Evolutionary conservation across 805 yeast genomes (phyloP).

Genomic region (Cyberlindnera maclurae): DNA sequence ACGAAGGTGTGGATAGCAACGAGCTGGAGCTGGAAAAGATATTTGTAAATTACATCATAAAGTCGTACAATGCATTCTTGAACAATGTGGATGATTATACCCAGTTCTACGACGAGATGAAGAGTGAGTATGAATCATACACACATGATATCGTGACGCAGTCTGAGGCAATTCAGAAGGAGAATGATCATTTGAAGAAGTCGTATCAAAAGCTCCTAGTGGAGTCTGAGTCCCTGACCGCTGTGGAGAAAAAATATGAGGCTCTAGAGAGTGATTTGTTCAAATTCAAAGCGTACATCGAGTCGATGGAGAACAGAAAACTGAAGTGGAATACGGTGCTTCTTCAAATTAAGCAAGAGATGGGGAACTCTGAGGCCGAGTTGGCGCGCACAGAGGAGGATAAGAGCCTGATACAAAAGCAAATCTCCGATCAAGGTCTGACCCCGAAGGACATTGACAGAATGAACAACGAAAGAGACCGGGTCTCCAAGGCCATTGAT

Average conservation of each 20-base stretch:
- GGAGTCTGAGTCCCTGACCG: constrained; percentile 40
- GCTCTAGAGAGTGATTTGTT: constrained; percentile 65
- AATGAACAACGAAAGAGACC: constrained; percentile 55
- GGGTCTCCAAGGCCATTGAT: constrained; percentile 48
- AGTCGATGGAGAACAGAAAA: constrained; percentile 57
- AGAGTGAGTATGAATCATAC: constrained; percentile 44
- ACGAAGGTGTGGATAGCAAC: constrained; percentile 23
- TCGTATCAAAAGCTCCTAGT: constrained; percentile 35
- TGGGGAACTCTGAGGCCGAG: constrained; percentile 36
- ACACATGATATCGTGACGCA: constrained; percentile 43
- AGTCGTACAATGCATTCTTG: constrained; percentile 62
- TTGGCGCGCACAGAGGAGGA: constrained; percentile 34
- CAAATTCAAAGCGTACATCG: constrained; percentile 67
- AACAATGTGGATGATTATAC: constrained; percentile 57
- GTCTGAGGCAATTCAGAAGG: constrained; percentile 32
- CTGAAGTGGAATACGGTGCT: constrained; percentile 56
- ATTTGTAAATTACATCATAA: constrained; percentile 52
- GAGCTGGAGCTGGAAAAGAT: constrained; percentile 35
- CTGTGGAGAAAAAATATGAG: constrained; percentile 47
- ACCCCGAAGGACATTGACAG: constrained; percentile 58
- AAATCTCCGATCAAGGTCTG: constrained; percentile 48
- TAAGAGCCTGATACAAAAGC: constrained; percentile 34
- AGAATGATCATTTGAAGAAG: constrained; percentile 32
- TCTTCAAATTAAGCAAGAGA: constrained; percentile 50
- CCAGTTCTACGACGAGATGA: constrained; percentile 47